Evolutionary conservation across 352 stramenopile genomes (phyloP).

Genomic region (Pythium brassicae): DNA sequence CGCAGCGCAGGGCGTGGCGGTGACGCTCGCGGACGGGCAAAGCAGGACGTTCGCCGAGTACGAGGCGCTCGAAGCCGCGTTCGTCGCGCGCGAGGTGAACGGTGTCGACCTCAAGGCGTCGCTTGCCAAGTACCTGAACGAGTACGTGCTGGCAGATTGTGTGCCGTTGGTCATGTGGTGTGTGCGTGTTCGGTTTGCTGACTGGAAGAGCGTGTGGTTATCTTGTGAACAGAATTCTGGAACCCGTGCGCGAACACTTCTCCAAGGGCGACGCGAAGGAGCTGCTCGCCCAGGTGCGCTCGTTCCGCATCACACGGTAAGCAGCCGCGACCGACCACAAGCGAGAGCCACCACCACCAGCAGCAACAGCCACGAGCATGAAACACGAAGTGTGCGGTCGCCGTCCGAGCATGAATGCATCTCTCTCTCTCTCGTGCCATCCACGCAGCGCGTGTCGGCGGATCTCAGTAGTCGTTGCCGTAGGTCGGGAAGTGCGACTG

Average conservation of each 20-base stretch:
- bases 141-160: too few species aligned
- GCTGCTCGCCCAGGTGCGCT: constrained; percentile 94
- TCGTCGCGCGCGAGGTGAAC: constrained; percentile 87
- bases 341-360: neutral
- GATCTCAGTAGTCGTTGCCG: constrained; percentile 9
- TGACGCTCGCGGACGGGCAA: constrained; percentile 44
- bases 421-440: neutral
- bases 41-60: constrained; percentile 87
- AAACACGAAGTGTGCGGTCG: too few species aligned
- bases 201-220: constrained; percentile 9
- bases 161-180: constrained; percentile 5
- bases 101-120: constrained; percentile 93
- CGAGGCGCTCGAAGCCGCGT: constrained; percentile 89
- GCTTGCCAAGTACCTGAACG: constrained; percentile 90
- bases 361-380: neutral
- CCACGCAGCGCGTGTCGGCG: neutral
- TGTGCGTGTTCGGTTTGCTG: neutral
- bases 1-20: constrained; percentile 33
- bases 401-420: constrained; percentile 1
- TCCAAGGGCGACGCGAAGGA: constrained; percentile 92
- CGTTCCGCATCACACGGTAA: constrained; percentile 95
- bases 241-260: constrained; percentile 97
- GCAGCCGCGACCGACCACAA: neutral
- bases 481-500: constrained; percentile 33
- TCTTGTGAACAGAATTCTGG: constrained; percentile 72